Conservation (phyloP, 345 rosid species). For the Eucalyptus fibrosa region DNA sequence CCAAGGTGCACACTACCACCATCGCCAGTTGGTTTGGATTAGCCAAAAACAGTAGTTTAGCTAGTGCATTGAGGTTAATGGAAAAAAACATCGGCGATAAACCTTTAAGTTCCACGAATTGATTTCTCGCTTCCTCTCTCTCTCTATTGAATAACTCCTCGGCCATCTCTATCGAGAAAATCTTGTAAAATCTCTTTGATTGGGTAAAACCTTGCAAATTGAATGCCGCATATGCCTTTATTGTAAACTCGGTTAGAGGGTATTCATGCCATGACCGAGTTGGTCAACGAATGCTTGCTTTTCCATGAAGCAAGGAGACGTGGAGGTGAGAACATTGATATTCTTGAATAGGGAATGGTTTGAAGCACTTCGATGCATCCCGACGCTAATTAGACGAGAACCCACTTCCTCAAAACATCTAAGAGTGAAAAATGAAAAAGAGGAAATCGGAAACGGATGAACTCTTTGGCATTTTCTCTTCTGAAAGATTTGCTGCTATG, state of each 20-base stretch:
- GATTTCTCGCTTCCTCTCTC: neutral
- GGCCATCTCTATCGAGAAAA: neutral
- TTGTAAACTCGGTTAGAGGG: neutral
- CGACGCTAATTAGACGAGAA: neutral
- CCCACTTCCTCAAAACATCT: neutral
- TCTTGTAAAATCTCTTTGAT: neutral
- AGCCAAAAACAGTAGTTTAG: neutral
- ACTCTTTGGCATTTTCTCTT: neutral
- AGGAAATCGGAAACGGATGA: neutral
- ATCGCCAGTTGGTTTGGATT: neutral
- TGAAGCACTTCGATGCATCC: neutral
- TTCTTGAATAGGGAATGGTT: neutral
- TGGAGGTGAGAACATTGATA: neutral
- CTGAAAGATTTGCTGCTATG: conserved; percentile 6
- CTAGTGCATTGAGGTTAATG: neutral
- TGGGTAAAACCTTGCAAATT: rapidly evolving
- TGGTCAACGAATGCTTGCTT: neutral
- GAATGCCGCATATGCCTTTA: neutral
- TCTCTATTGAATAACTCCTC: rapidly evolving
- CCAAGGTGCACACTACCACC: neutral
- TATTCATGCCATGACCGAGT: neutral
- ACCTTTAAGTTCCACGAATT: neutral
- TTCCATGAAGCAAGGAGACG: neutral
- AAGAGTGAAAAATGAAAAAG: neutral
- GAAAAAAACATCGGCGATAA: neutral